Conservation (phyloP, 768 basidiomycete genomes). For the Cystofilobasidium capitatum region DNA sequence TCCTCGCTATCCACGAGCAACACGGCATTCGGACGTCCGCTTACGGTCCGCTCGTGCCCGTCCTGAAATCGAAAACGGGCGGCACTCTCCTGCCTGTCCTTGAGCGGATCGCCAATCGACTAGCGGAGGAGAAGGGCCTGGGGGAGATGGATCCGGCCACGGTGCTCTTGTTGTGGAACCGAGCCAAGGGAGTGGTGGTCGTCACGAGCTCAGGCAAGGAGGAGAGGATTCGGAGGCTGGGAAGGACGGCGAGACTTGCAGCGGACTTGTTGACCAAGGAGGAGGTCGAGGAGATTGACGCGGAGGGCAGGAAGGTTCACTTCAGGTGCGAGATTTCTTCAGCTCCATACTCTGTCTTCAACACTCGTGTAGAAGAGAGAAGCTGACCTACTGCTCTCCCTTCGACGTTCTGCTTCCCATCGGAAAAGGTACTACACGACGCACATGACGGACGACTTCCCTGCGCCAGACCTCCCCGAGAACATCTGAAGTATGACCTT, state of each 20-base stretch:
- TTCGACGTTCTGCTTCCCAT: neutral
- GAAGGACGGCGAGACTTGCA: slow-evolving; percentile 29
- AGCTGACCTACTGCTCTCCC: neutral
- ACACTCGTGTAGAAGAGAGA: too few species aligned
- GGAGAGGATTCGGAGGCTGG: slow-evolving; percentile 31
- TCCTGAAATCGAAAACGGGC: slow-evolving; percentile 30
- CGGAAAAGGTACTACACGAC: neutral
- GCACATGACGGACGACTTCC: slow-evolving; percentile 38
- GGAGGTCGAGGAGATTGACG: slow-evolving; percentile 39
- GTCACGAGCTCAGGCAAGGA: slow-evolving; percentile 33
- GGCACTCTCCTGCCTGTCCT: slow-evolving; percentile 34
- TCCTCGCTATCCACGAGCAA: slow-evolving; percentile 34
- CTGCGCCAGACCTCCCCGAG: slow-evolving; percentile 32
- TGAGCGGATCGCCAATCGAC: slow-evolving; percentile 31
- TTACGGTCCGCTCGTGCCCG: slow-evolving; percentile 35
- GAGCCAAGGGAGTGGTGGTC: slow-evolving; percentile 32
- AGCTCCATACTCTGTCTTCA: neutral
- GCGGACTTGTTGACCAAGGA: slow-evolving; percentile 32
- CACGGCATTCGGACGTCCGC: slow-evolving; percentile 34
- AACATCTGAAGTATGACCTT: too few species aligned
- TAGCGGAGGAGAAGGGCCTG: slow-evolving; percentile 30
- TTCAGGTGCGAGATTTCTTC: slow-evolving; percentile 22
- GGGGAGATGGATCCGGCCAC: slow-evolving; percentile 32
- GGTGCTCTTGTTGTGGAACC: slow-evolving; percentile 36
- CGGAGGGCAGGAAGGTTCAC: slow-evolving; percentile 34